Evolutionary conservation across 176 grass and related monocot species (phyloP).

Genomic region (Bonia amplexicaulis): DNA sequence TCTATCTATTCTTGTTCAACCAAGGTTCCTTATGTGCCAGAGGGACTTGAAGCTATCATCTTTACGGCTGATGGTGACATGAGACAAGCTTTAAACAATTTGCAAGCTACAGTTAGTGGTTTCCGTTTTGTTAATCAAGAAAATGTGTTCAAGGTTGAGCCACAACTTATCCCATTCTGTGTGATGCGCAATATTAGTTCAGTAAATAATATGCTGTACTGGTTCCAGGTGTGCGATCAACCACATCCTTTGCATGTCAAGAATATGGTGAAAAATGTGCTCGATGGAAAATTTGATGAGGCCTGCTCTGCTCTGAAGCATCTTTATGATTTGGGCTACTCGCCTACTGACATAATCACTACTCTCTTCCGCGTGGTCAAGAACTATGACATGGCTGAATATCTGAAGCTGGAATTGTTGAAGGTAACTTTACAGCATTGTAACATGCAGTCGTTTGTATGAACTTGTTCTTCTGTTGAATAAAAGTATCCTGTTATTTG

Average conservation of each 20-base stretch:
- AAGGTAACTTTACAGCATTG: slow-evolving; percentile 49
- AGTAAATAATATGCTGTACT: neutral
- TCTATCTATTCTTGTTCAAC: slow-evolving; percentile 18
- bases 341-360: slow-evolving; percentile 91
- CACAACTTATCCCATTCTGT: neutral
- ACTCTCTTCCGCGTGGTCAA: slow-evolving; percentile 91
- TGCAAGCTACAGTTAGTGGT: slow-evolving; percentile 90
- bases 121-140: slow-evolving; percentile 94
- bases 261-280: slow-evolving; percentile 86
- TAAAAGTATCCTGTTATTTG: slow-evolving; percentile 1
- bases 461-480: neutral
- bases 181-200: neutral
- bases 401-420: slow-evolving; percentile 85
- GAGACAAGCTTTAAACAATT: slow-evolving; percentile 95
- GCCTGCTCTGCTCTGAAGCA: slow-evolving; percentile 74
- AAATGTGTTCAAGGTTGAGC: slow-evolving; percentile 81
- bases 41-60: slow-evolving; percentile 94
- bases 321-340: slow-evolving; percentile 90
- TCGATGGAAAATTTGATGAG: slow-evolving; percentile 81
- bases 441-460: neutral
- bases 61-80: slow-evolving; percentile 98
- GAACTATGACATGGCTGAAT: slow-evolving; percentile 96
- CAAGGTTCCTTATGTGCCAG: slow-evolving; percentile 84
- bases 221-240: slow-evolving; percentile 72
- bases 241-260: slow-evolving; percentile 90